Conservation (phyloP, 208 protist species). For the Leishmania martiniquensis region DNA sequence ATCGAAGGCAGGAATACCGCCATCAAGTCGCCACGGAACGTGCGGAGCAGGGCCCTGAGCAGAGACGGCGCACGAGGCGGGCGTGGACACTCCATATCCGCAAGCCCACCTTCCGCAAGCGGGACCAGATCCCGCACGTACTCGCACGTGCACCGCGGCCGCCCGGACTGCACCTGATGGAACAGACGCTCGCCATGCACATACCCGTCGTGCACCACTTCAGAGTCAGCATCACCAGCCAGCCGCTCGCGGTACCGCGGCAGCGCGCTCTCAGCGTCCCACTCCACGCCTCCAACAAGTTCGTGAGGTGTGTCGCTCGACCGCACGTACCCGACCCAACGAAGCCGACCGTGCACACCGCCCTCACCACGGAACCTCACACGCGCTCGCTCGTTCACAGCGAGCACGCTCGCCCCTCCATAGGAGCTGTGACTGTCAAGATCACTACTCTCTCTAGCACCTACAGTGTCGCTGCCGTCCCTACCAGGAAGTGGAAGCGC, state of each 20-base stretch:
- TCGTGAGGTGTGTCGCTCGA: constrained; percentile 39
- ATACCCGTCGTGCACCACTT: constrained; percentile 29
- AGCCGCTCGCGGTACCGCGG: constrained; percentile 12
- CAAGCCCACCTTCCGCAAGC: background rate
- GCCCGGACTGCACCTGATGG: constrained; percentile 17
- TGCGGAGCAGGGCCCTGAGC: constrained; percentile 35
- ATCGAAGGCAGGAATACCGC: constrained; percentile 41
- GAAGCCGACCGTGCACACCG: constrained; percentile 44
- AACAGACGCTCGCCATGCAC: constrained; percentile 76
- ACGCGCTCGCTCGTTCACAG: constrained; percentile 20
- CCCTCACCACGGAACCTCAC: constrained; percentile 39
- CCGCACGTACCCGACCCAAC: constrained; percentile 56
- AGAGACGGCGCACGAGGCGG: constrained; percentile 38
- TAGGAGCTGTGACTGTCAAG: too few relatives aligned
- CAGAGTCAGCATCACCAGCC: constrained; percentile 3
- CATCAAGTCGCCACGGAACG: constrained; percentile 31
- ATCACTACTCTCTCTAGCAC: background rate
- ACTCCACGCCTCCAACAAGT: constrained; percentile 69
- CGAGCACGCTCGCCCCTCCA: constrained; percentile 7
- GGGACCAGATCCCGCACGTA: constrained; percentile 38
- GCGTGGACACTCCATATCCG: background rate
- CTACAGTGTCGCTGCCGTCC: constrained; percentile 4
- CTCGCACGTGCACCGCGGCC: constrained; percentile 49
- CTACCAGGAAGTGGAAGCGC: constrained; percentile 10
- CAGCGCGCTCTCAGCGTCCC: constrained; percentile 32